Base-by-base conservation (phyloP, 2,329 filamentous ascomycete genomes). In the Aspergillus chevalieri region DNA sequence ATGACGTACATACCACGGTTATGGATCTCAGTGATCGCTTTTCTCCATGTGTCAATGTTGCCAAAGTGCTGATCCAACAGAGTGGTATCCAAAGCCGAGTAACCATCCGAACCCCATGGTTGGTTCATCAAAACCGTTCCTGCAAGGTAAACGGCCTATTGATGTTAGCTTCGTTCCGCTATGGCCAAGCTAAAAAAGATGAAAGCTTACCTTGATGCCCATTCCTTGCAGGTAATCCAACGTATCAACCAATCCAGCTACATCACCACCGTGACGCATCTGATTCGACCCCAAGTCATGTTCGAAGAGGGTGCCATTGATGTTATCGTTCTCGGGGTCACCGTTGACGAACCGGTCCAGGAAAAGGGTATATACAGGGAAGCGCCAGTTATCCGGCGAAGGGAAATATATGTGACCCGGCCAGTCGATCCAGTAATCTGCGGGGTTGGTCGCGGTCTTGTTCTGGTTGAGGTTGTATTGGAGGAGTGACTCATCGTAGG, bases 361-460 rank as follows among this genome's bases (percentile, higher is more conserved):
- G 60, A 84, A 83, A 43, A 85, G 68, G 7, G 80, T 83, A 62
- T 86, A 86, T 59, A 84, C 80, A 0, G 83, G 83, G 52, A 85
- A 77, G 22, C 83, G 74, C 83, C 83, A 86, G 56, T 81, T 85
- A 0, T 69, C 62, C 1, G 83, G 82, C 17, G 81, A 84, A 0
- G 71, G 66, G 15, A 67, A 62, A 55, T 79, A 84, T 4, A 60
- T 65, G 60, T 81, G 78, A 52, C 74, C 67, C n/a, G 66, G 68
- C 77, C 79, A 78, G 68, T 74, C 66, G 52, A 81, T 77, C 61
- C 69, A 77, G 62, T 85, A 86, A 42, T 85, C 74, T 34, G 78
- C 66, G 2, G 82, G 80, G 46, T 75, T 64, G 7, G 62, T 73
- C n/a, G 82, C 80, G 43, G 72, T 68, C 56, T 76, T 60, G 62